Evolutionary conservation across 2,329 filamentous ascomycete species (phyloP).

Genomic region (Scolecobasidium constrictum): DNA sequence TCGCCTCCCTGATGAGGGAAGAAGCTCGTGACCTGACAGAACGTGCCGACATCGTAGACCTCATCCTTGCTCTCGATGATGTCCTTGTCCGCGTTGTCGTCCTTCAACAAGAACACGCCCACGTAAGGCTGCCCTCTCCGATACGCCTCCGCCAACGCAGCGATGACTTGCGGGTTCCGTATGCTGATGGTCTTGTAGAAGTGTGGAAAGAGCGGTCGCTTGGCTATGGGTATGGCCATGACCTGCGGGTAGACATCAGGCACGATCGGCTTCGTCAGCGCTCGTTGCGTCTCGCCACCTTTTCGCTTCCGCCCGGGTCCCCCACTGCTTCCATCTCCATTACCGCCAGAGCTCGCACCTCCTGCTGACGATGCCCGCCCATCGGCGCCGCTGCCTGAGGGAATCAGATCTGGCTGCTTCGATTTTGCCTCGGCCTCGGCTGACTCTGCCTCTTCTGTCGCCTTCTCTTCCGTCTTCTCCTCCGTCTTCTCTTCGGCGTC

Average conservation of each 20-base stretch:
- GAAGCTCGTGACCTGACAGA: constrained; percentile 93
- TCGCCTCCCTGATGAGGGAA: constrained; percentile 86
- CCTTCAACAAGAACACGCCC: constrained; percentile 92
- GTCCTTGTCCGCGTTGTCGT: constrained; percentile 88
- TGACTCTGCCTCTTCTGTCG: constrained; percentile 31
- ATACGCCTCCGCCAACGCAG: constrained; percentile 91
- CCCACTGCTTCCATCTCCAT: constrained; percentile 40
- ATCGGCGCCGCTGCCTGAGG: constrained; percentile 42
- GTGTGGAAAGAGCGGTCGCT: constrained; percentile 86
- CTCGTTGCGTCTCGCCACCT: constrained; percentile 55
- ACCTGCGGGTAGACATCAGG: constrained; percentile 96
- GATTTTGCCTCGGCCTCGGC: constrained; percentile 31
- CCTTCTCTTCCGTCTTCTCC: constrained; percentile 30
- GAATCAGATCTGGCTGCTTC: constrained; percentile 38
- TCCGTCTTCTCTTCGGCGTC: constrained; percentile 34
- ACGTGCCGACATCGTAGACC: constrained; percentile 91
- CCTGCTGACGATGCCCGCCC: constrained; percentile 49
- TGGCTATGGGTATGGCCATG: constrained; percentile 91
- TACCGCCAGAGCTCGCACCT: constrained; percentile 32
- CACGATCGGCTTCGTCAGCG: constrained; percentile 76
- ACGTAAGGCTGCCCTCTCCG: constrained; percentile 96
- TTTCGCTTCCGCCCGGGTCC: constrained; percentile 61
- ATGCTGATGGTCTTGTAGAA: constrained; percentile 99
- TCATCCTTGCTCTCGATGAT: constrained; percentile 83
- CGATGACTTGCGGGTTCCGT: constrained; percentile 79